Evolutionary conservation across 177 flowering plant species (phyloP), one percentile per base, ranked within the genome.

Genomic region (Vitis hybrid): DNA sequence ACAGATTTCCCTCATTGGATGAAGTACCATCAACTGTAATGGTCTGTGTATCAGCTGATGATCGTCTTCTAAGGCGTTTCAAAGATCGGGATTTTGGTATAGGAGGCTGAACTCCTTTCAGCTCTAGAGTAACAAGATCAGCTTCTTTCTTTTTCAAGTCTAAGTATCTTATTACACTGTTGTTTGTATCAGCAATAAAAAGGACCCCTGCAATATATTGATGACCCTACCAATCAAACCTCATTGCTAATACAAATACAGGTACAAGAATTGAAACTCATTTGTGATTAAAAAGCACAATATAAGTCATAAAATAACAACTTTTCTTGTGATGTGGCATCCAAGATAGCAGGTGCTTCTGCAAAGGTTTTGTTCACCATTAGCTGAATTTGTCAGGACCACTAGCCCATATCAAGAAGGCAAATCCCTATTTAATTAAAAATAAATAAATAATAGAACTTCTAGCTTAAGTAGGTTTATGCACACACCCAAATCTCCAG

Each of bases 21-120:
- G 91, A 82, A 75, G 78, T 77, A 30, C 93, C 89, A 72, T 86
- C 77, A 61, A 88, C 78, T 24, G 9, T 74, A 67, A 94, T 57
- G 52, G 81, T 82, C 69, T 81, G 75, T 50, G 86, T 76, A 63
- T 91, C 92, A 70, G 87, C 79, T 56, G 85, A 67, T 57, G 84
- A 74, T 68, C 96, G 84, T 75, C 88, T 83, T 74, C 94, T 82
- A 8, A 92, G 92, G 58, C 98, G 99, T 77, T 81, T 91, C 78
- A 86, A 71, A 66, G 97, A 82, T 78, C 72, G 89, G 21, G 91
- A 69, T 82, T 88, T 92, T 63, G 82, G 78, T 41, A 80, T 67
- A 14, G 98, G 97, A 73, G 95, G 90, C 79, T 83, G 89, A 68
- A 94, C 95, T 67, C 95, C 97, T 81, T 92, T 92, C 64, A 94